Percentiles rank a stretch among this genome's conserved stretches.
phyloP scores from a whole-genome alignment of 306 rosid genomes.

The Castanospermum australe region DNA sequence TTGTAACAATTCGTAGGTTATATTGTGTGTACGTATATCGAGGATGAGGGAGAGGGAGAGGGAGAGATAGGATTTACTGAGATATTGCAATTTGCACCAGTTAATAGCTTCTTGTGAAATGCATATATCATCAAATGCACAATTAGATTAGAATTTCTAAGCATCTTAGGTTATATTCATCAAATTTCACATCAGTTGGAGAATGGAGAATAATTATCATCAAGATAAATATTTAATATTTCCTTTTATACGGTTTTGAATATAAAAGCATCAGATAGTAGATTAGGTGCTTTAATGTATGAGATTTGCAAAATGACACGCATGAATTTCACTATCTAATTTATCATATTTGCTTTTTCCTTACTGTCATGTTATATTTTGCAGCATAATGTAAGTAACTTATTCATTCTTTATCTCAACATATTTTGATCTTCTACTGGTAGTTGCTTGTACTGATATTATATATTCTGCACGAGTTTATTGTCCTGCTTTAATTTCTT shows the following conservation, averaged over 20 bases:
- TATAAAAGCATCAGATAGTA: background rate
- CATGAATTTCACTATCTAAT: background rate
- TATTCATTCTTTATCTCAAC: background rate
- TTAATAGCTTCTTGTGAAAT: background rate
- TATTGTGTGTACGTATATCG: background rate
- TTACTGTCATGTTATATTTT: background rate
- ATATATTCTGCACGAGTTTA: background rate
- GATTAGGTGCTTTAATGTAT: background rate
- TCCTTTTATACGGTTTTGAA: background rate
- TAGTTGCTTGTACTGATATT: background rate
- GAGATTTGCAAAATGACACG: background rate
- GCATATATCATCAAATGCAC: background rate
- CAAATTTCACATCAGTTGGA: background rate
- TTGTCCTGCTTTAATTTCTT: background rate
- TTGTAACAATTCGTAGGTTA: background rate
- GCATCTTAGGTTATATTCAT: conserved; percentile 2
- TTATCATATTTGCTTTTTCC: background rate
- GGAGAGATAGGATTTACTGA: background rate
- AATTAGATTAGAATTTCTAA: background rate
- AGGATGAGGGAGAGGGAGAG: background rate
- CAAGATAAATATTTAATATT: background rate
- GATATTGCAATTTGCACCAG: conserved; percentile 8
- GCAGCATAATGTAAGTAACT: background rate
- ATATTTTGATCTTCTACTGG: background rate
- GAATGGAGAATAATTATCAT: background rate